phyloP scores from a whole-genome alignment of 148 eudicot species.

The Silene conica region DNA sequence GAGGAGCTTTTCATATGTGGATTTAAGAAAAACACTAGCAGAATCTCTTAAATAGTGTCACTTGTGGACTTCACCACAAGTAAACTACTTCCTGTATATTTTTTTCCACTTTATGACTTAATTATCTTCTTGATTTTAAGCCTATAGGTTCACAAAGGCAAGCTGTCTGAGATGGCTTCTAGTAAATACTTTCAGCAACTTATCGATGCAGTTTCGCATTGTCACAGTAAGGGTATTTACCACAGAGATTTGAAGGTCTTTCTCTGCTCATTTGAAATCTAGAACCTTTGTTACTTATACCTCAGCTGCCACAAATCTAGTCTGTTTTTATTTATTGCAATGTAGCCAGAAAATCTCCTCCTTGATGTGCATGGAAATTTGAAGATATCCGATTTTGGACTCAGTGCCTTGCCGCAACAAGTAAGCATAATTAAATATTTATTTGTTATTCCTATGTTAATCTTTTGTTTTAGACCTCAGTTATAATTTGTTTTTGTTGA shows the following conservation, averaged over 20 bases:
- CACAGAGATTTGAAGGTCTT: conserved; percentile 94
- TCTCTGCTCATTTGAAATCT: background rate
- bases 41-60: background rate
- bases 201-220: conserved; percentile 85
- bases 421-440: conserved; percentile 38
- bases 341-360: conserved; percentile 94
- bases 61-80: background rate
- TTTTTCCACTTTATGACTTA: background rate
- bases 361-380: conserved; percentile 68
- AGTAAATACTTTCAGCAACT: conserved; percentile 94
- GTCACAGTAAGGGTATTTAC: conserved; percentile 92
- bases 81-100: conserved; percentile 1
- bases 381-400: conserved; percentile 98
- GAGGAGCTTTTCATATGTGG: background rate
- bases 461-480: background rate
- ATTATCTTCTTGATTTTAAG: conserved; percentile 18
- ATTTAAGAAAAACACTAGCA: conserved; percentile 3
- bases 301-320: background rate
- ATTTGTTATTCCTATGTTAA: background rate
- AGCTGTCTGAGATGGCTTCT: conserved; percentile 69
- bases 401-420: conserved; percentile 85
- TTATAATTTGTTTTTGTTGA: conserved; percentile 11
- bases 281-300: background rate
- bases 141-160: conserved; percentile 71
- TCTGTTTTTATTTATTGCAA: conserved; percentile 3